Evolutionary conservation across 805 yeast species (phyloP).

Genomic region (Clavispora carvajalis): DNA sequence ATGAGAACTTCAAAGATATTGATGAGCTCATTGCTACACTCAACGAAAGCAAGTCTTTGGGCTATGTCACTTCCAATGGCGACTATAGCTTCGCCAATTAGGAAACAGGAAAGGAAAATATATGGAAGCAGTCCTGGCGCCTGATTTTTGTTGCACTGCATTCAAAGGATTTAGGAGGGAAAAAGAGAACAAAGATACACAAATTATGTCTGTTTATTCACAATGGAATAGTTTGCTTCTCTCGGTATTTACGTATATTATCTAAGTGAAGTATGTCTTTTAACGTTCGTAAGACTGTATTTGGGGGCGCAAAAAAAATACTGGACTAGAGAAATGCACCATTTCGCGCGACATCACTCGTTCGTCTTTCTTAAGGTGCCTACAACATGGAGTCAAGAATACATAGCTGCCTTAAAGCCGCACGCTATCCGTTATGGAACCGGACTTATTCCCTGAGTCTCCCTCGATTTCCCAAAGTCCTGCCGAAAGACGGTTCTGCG

Average conservation of each 20-base stretch:
- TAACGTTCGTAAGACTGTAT: not conserved
- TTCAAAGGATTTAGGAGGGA: not conserved
- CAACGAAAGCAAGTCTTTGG: conserved; percentile 38
- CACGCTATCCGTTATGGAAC: not conserved
- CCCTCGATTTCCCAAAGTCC: not conserved
- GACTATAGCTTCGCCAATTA: conserved; percentile 22
- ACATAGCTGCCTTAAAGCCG: not conserved
- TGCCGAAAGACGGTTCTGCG: not conserved
- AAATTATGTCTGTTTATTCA: not conserved
- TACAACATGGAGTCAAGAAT: conserved; percentile 1
- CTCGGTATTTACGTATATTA: not conserved
- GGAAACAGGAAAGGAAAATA: not conserved
- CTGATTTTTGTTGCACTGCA: not conserved
- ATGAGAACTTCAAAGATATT: conserved; percentile 66
- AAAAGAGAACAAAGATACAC: not conserved
- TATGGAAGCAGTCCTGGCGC: not conserved
- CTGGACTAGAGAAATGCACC: too few species aligned
- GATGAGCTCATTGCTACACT: conserved; percentile 62
- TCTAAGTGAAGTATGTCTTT: not conserved
- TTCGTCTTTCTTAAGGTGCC: not conserved
- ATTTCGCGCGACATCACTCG: not conserved
- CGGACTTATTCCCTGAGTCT: not conserved
- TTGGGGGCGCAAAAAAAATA: conserved; percentile 1
- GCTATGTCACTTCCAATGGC: conserved; percentile 39
- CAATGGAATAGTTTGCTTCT: not conserved